A percentile compares a stretch with the other conserved stretches of the same genome.
Evolutionary conservation across 164 flowering plant genomes (phyloP).

Genomic region (Kalanchoe fedtschenkoi): DNA sequence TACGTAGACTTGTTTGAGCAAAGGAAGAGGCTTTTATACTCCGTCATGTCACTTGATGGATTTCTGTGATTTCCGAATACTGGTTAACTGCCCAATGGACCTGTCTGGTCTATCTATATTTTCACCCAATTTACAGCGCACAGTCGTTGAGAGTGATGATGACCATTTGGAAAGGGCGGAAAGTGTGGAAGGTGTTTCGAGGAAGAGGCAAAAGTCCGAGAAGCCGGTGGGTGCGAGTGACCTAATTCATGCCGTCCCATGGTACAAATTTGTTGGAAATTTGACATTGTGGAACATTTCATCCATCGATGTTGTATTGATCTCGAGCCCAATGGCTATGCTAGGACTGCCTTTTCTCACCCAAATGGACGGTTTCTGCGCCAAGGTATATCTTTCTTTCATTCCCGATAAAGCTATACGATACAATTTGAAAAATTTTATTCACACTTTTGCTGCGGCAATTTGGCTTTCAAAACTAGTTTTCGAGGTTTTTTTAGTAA

Average conservation of each 20-base stretch:
- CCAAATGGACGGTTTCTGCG: slow-evolving; percentile 43
- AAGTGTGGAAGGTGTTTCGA: slow-evolving; percentile 9
- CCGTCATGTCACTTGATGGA: slow-evolving; percentile 48
- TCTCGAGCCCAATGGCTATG: slow-evolving; percentile 77
- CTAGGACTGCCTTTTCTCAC: slow-evolving; percentile 89
- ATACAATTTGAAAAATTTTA: background rate
- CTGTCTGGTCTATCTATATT: slow-evolving; percentile 62
- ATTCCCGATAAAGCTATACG: background rate
- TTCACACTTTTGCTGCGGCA: background rate
- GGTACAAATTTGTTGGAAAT: slow-evolving; percentile 48
- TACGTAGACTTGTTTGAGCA: slow-evolving; percentile 51
- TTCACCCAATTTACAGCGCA: too few species aligned
- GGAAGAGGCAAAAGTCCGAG: slow-evolving; percentile 31
- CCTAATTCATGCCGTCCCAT: slow-evolving; percentile 56
- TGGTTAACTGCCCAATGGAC: slow-evolving; percentile 80
- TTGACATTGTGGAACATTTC: slow-evolving; percentile 62
- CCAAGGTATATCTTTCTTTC: slow-evolving; percentile 34
- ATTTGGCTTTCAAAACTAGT: background rate
- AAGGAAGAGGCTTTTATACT: slow-evolving; percentile 35
- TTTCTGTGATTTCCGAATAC: slow-evolving; percentile 42
- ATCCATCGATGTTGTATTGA: slow-evolving; percentile 68
- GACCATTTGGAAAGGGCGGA: slow-evolving; percentile 18
- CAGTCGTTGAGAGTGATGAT: too few species aligned
- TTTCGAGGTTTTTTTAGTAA: too few species aligned
- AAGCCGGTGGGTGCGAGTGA: slow-evolving; percentile 23